Base-by-base conservation (phyloP, 1,284 basidiomycete species). In the Athelia sp. region DNA sequence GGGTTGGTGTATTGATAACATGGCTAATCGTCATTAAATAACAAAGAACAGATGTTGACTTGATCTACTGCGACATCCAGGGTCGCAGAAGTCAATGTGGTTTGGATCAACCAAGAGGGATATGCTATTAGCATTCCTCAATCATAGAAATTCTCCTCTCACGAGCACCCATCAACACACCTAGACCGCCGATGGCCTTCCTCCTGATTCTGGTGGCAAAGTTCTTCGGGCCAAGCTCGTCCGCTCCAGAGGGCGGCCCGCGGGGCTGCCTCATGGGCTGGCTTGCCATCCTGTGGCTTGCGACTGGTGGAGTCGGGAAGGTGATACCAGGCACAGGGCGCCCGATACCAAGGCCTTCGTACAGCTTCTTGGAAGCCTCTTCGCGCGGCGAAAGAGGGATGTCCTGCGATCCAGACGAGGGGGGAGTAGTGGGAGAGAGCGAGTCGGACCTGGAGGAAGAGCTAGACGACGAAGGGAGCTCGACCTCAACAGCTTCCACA, bases 191-290 rank as follows among this genome's bases (percentile, higher is more conserved):
- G 52, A 90, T 87, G n/a, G 86, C 86, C 72, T 83, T 81, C 61
- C 84, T 78, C 66, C 86, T 76, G 65, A 87, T 84, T 58, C 89
- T 79, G 19, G 82, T 81, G 15, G 91, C 90, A 71, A 94, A 94
- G 70, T 94, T 94, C 75, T 87, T 88, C 44, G 86, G 81, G n/a
- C 85, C 84, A 38, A 94, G 79, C 64, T 93, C 91, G 60, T 92
- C 89, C 51, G 82, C 79, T 62, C 87, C 87, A 22, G 87, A 87
- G 48, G 91, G 91, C 50, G 91, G 91, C 56, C 91, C 91, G 52
- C 81, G 79, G 54, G 91, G 91, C 73, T 93, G 91, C 67, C 91
- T 83, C 46, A 82, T 74, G 44, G 87, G 83, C 60, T 82, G 79
- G 64, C 81, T 84, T 52, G 74, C 73, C 68, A 82, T 64, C 69